Conservation (phyloP, 2,329 filamentous ascomycete genomes). For the Macroventuria anomochaeta region DNA sequence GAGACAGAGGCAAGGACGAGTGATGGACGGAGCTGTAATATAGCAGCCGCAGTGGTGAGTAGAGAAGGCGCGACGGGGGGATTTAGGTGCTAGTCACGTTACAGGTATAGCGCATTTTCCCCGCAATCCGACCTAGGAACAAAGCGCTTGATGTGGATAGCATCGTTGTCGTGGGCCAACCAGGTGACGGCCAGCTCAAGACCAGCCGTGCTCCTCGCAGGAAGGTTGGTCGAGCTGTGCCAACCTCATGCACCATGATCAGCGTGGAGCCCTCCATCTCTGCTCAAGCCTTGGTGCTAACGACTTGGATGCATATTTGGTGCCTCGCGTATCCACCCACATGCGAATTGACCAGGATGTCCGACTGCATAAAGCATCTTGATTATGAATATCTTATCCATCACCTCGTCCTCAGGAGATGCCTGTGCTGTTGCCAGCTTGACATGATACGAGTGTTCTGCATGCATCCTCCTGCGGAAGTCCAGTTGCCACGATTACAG, state of each 20-base stretch:
- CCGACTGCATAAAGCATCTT: conserved; percentile 13
- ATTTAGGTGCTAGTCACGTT: conserved; percentile 3
- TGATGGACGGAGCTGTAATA: conserved; percentile 35
- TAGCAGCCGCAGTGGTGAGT: conserved; percentile 24
- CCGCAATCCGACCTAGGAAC: conserved; percentile 42
- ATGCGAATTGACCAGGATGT: conserved; percentile 14
- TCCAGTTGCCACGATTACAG: neutral
- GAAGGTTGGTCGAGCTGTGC: no score
- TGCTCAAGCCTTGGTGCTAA: conserved; percentile 26
- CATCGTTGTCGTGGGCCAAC: conserved; percentile 7
- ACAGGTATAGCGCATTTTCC: conserved; percentile 37
- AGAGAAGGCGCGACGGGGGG: conserved; percentile 12
- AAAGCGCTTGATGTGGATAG: conserved; percentile 33
- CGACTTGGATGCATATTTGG: conserved; percentile 23
- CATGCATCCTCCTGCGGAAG: conserved; percentile 11
- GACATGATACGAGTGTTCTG: neutral
- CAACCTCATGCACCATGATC: conserved; percentile 34
- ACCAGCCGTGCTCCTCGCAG: conserved; percentile 23
- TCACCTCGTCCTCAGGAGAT: neutral
- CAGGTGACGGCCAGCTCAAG: conserved; percentile 1
- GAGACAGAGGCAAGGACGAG: conserved; percentile 15
- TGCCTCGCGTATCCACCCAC: conserved; percentile 16
- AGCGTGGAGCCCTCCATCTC: conserved; percentile 23
- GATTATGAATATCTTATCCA: conserved; percentile 5
- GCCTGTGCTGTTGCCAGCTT: neutral